Evolutionary conservation across 331 rosid genomes (phyloP).

Genomic region (Phaseolus coccineus): DNA sequence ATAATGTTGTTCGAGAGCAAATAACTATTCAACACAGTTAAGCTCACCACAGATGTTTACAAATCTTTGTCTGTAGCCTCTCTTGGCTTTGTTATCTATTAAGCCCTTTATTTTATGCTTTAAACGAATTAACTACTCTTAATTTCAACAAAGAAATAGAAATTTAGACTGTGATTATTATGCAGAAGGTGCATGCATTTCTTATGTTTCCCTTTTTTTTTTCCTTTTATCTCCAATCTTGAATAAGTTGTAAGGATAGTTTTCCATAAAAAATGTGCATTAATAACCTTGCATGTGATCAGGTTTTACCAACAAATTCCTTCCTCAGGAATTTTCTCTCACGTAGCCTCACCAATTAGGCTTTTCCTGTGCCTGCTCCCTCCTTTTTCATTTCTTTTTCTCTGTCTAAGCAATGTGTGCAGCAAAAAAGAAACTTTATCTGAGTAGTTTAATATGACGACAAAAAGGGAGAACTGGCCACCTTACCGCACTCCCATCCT

Average conservation of each 20-base stretch:
- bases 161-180: not conserved
- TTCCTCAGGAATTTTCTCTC: constrained; percentile 18
- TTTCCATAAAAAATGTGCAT: not conserved
- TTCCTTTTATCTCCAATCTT: not conserved
- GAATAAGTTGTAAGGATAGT: not conserved
- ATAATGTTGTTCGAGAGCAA: constrained; percentile 35
- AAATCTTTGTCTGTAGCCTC: constrained; percentile 5
- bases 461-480: constrained; percentile 67
- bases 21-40: constrained; percentile 4
- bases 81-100: constrained; percentile 15
- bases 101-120: not conserved
- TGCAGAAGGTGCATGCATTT: not conserved
- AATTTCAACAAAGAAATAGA: not conserved
- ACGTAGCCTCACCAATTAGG: not conserved
- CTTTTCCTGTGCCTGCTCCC: constrained; percentile 17
- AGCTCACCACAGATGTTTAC: constrained; percentile 1
- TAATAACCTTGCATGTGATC: constrained; percentile 12
- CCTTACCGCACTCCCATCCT: constrained; percentile 52
- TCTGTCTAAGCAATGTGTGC: constrained; percentile 37
- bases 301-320: constrained; percentile 7
- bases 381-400: constrained; percentile 43
- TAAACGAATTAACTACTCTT: not conserved
- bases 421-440: constrained; percentile 51
- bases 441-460: constrained; percentile 57
- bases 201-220: not conserved